Evolutionary conservation across 129 eudicot species (phyloP), one percentile per base, ranked within the genome.

Genomic region (Calendula officinalis): DNA sequence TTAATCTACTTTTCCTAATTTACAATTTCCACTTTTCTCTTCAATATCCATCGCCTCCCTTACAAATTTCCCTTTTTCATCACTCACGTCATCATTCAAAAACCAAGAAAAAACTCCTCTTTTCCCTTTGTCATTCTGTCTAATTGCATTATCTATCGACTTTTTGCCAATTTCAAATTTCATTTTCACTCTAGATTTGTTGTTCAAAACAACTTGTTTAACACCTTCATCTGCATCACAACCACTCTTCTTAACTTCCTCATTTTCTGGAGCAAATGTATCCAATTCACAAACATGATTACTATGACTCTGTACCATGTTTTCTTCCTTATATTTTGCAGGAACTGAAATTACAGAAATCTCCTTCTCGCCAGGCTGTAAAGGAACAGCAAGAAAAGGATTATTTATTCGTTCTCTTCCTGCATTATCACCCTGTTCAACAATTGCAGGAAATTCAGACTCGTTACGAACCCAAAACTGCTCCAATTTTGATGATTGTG

Each of bases 371-470:
- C 87, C 94, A 41, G 61, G 79, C 48, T 41, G 74, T 30, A 84
- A 68, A 64, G 97, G 95, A 0, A 71, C 66, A 3, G 75, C 86
- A 50, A 91, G 90, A 53, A 84, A 91, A 17, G 86, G 95, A 60
- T 87, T 87, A 36, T 17, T 75, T 41, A 55, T 66, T 22, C 30
- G 30, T 22, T 22, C 30, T 9, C 70, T 76, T 71, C 42, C 67
- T 8, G 41, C 56, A 34, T 60, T 75, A 72, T 81, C 72, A 33
- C 81, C 76, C 7, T 16, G 56, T 10, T 80, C 88, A 60, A 32
- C 53, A 65, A 67, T 57, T 52, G 47, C 27, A 3, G 80, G 73
- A 52, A 75, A 39, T 37, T 66, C 84, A 66, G 83, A 69, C 46
- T 87, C 85, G 56, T 80, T 84, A 73, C 66, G 54, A 2, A 69